phyloP scores from a whole-genome alignment of 2,329 filamentous ascomycete genomes.

The Botryotinia globosa region DNA sequence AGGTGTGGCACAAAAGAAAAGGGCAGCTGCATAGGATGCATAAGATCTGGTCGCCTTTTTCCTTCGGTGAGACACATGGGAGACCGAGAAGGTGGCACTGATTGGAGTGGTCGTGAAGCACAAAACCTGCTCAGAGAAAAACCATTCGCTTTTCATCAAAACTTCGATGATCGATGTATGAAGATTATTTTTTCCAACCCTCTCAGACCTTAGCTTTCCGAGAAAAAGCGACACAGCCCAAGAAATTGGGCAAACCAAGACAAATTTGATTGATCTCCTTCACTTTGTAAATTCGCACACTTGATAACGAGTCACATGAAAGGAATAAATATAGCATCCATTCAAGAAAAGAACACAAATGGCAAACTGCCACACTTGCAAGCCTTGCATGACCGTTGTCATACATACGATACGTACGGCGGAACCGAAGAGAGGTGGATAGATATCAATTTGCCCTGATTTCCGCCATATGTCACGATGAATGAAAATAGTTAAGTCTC shows the following conservation, averaged over 20 bases:
- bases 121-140: not conserved
- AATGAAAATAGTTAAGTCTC: slow-evolving; percentile 1
- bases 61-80: slow-evolving; percentile 16
- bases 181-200: not conserved
- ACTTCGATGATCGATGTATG: not conserved
- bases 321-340: not conserved
- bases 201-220: not conserved
- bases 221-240: slow-evolving; percentile 12
- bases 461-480: not conserved
- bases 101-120: slow-evolving; percentile 2
- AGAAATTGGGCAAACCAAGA: slow-evolving; percentile 1
- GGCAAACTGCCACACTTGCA: slow-evolving; percentile 19
- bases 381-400: slow-evolving; percentile 16
- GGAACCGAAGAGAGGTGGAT: not conserved
- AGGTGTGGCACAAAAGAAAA: slow-evolving; percentile 17
- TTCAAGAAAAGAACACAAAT: slow-evolving; percentile 8
- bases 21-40: slow-evolving; percentile 20
- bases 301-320: slow-evolving; percentile 4
- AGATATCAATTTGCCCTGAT: slow-evolving; percentile 10
- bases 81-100: slow-evolving; percentile 12
- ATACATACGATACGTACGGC: not conserved
- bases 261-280: slow-evolving; percentile 4
- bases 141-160: not conserved
- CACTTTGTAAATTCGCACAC: not conserved
- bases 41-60: slow-evolving; percentile 20